These are phyloP conservation scores for Spergularia azorica DNA, from an alignment of 179 eudicot genomes.

Conservation along the genomic window DNA sequence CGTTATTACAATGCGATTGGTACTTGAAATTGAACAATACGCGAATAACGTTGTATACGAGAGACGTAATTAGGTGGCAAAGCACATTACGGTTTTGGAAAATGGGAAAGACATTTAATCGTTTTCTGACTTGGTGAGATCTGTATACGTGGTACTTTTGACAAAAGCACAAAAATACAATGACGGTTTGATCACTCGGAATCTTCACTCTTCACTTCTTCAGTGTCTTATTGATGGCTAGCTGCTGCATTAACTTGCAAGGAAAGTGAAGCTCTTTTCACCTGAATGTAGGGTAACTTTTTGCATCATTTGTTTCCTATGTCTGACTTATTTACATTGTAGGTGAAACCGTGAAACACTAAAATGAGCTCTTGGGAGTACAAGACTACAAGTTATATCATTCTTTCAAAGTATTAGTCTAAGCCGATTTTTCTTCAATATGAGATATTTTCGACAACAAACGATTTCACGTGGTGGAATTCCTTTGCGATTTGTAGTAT, in stretches of 20 bases:
- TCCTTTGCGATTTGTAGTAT: too few relatives aligned
- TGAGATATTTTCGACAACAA: too few relatives aligned
- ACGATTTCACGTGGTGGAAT: too few relatives aligned
- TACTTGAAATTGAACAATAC: not conserved
- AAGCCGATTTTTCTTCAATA: too few relatives aligned
- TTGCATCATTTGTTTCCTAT: not conserved
- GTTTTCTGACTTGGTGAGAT: not conserved
- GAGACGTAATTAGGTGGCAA: not conserved
- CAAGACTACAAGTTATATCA: too few relatives aligned
- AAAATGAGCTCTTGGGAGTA: too few relatives aligned
- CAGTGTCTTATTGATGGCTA: too few relatives aligned
- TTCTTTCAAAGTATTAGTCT: too few relatives aligned
- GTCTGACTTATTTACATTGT: not conserved
- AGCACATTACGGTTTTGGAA: not conserved
- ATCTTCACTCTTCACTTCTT: too few relatives aligned
- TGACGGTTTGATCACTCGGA: not conserved
- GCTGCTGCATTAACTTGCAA: conserved; percentile 8
- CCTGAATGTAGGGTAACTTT: not conserved
- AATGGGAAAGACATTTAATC: not conserved
- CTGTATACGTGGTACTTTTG: not conserved
- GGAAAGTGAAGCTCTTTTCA: not conserved
- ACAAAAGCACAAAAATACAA: conserved; percentile 1
- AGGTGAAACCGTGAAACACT: too few relatives aligned
- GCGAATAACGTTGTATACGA: too few relatives aligned
- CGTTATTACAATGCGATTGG: too few relatives aligned